Evolutionary conservation across 2,329 filamentous ascomycete species (phyloP).

Genomic region (Verticillium albo-atrum): DNA sequence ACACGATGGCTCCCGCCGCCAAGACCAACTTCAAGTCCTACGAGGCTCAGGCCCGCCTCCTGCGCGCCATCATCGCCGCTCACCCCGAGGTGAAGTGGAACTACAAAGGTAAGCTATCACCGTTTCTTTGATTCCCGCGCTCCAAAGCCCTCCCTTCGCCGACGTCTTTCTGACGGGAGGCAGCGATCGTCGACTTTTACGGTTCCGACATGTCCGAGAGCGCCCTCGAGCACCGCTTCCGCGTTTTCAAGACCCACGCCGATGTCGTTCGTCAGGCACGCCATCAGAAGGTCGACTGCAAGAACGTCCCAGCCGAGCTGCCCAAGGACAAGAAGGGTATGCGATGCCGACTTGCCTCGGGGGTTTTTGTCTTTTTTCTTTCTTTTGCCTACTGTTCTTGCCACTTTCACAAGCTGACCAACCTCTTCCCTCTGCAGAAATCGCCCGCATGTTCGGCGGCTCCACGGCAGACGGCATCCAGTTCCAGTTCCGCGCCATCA

Average conservation of each 20-base stretch:
- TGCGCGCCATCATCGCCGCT: constrained; percentile 57
- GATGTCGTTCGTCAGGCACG: constrained; percentile 31
- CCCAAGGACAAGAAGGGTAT: constrained; percentile 37
- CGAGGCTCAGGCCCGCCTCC: constrained; percentile 55
- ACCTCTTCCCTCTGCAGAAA: constrained; percentile 39
- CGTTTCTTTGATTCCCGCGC: neutral
- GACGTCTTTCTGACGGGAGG: constrained; percentile 8
- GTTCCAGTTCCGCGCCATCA: constrained; percentile 56
- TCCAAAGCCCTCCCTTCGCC: neutral
- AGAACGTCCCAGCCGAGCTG: constrained; percentile 30
- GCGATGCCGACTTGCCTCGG: constrained; percentile 6
- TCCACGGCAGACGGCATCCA: constrained; percentile 54
- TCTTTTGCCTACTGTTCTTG: neutral
- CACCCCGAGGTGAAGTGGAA: constrained; percentile 51
- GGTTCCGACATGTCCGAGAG: constrained; percentile 44
- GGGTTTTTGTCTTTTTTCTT: neutral
- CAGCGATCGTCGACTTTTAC: constrained; percentile 43
- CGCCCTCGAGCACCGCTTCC: constrained; percentile 48
- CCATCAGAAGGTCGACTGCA: constrained; percentile 33
- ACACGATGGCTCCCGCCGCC: constrained; percentile 37
- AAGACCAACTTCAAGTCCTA: constrained; percentile 56
- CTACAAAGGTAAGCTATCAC: constrained; percentile 50
- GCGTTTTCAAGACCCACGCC: constrained; percentile 38
- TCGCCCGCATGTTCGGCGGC: constrained; percentile 55
- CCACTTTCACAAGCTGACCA: neutral